phyloP scores from a whole-genome alignment of 257 asterid genomes.

The Ophiorrhiza pumila region DNA sequence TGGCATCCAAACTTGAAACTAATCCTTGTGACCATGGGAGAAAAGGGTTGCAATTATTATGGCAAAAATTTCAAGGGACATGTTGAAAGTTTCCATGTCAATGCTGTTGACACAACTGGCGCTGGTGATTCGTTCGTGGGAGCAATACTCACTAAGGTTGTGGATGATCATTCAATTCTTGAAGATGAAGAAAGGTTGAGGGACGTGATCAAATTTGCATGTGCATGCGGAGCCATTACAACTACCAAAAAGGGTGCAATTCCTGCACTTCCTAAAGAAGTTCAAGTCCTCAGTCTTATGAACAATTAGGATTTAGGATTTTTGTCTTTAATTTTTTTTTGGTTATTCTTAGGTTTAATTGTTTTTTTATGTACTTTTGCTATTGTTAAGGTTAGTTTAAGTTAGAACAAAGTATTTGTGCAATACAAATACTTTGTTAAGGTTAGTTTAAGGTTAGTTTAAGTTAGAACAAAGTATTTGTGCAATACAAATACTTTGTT shows the following conservation, averaged over 20 bases:
- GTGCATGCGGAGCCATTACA: slow-evolving; percentile 93
- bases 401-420: too few species aligned
- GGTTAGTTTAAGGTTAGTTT: too few species aligned
- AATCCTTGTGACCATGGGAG: slow-evolving; percentile 83
- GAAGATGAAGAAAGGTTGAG: slow-evolving; percentile 60
- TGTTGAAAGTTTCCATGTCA: slow-evolving; percentile 43
- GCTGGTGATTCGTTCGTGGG: slow-evolving; percentile 55
- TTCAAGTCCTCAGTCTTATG: slow-evolving; percentile 48
- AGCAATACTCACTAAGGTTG: slow-evolving; percentile 36
- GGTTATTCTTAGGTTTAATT: too few species aligned
- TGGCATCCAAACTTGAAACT: too few species aligned
- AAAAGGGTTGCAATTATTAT: slow-evolving; percentile 78
- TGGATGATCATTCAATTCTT: slow-evolving; percentile 29
- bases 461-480: too few species aligned
- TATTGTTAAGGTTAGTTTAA: too few species aligned
- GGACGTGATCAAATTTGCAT: slow-evolving; percentile 67
- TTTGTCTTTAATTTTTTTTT: neutral
- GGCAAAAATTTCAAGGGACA: too few species aligned
- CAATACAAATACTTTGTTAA: too few species aligned
- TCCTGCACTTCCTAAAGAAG: slow-evolving; percentile 74
- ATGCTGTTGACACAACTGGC: slow-evolving; percentile 45
- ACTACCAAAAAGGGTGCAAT: slow-evolving; percentile 93
- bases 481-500: too few species aligned
- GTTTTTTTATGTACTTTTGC: too few species aligned
- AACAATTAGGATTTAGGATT: slow-evolving; percentile 9